These are phyloP conservation scores for Fusarium mundagurra DNA, from an alignment of 2,329 filamentous ascomycete genomes.

Conservation along the genomic window DNA sequence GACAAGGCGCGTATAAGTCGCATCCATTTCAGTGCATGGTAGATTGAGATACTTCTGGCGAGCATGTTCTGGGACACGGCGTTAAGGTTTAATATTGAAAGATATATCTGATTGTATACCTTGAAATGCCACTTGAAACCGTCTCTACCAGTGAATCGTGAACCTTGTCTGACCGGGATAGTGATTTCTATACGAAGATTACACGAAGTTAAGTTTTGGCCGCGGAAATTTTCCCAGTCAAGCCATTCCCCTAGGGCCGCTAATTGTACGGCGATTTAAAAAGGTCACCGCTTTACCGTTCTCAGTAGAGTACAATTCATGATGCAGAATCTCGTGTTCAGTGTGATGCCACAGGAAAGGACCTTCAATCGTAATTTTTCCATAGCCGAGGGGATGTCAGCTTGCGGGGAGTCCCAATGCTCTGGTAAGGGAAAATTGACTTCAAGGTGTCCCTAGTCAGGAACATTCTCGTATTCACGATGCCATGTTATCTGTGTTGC, in stretches of 20 bases:
- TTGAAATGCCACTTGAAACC: not conserved
- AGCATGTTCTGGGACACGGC: conserved; percentile 1
- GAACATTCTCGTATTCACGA: conserved; percentile 30
- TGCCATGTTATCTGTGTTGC: conserved; percentile 5
- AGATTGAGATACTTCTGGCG: not conserved
- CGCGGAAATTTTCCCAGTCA: not conserved
- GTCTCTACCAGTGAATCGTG: not conserved
- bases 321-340: not conserved
- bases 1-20: not conserved
- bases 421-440: conserved; percentile 6
- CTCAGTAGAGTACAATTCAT: not conserved
- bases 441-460: conserved; percentile 18
- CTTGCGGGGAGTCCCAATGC: conserved; percentile 4
- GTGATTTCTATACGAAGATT: conserved; percentile 21
- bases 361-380: not conserved
- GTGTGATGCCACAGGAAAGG: conserved; percentile 11
- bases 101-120: not conserved
- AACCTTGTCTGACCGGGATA: not conserved
- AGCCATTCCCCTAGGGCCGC: not conserved
- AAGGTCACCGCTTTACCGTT: not conserved
- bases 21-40: not conserved
- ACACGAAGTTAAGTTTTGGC: not conserved
- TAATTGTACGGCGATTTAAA: not conserved
- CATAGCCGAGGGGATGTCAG: not conserved
- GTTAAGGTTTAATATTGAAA: conserved; percentile 5